Base-by-base conservation (phyloP, 768 basidiomycete species). In the Lentinula sp. region DNA sequence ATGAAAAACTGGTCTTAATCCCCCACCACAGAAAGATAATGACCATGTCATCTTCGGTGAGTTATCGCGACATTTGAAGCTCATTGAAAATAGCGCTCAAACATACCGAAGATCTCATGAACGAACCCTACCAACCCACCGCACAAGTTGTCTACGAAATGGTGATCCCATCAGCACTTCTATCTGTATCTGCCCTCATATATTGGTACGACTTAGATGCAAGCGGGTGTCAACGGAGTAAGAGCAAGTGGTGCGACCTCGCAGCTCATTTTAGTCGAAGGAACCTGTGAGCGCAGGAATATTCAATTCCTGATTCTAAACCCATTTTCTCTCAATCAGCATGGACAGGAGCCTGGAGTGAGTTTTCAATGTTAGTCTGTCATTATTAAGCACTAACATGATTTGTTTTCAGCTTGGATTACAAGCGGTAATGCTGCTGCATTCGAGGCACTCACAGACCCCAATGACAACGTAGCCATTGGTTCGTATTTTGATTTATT, bases 141-240 rank as follows among this genome's bases (percentile, higher is more conserved):
- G 63, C 70, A n/a, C 73, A 74, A 33, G 84, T 83, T 28, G 81
- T 81, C 68, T 65, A 75, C 50, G 39, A 42, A 43, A 70, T 85
- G 57, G 83, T 83, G n/a, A 39, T 28, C 39, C 45, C 48, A 32
- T 45, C 54, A 53, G 28, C 62, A 43, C 8, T 60, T 36, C 60
- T 23, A 15, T 28, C 8, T 49, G 15, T 18, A 37, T 61, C 23
- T 57, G 56, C 6, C 37, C 43, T 69, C 43, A 20, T 18, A 49
- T n/a, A 39, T 32, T 33, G 16, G 16, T 32, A 8, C 42, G 12
- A 15, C 10, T 16, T 48, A 79, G 84, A 81, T 80, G 70, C 87
- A 88, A 79, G 83, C 83, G 45, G 85, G 83, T 6, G 74, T 90
- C 62, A 85, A 86, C 66, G 85, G 82, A 63, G 85, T 90, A 65